Evolutionary conservation across 2,329 filamentous ascomycete species (phyloP), one percentile per base, ranked within the genome.

Genomic region (Arachnopeziza araneosa): DNA sequence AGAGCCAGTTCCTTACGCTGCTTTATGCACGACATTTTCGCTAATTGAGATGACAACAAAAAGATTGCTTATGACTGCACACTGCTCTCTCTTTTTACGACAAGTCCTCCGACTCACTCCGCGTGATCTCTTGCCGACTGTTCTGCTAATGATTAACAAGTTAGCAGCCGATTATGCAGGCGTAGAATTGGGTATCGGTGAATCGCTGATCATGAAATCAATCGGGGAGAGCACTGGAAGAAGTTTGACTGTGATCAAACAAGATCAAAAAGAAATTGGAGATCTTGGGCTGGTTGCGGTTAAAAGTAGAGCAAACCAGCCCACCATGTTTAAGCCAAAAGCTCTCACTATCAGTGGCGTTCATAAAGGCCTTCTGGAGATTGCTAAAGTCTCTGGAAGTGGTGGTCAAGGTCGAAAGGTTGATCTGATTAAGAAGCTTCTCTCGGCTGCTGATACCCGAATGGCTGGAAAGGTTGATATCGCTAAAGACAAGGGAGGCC

Each of bases 321-420:
- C 91, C 12, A 98, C 95, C 23, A 97, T 99, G 92, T 97, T 98
- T 80, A 96, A 96, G 74, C 95, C 93, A 1, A 97, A 96, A 75
- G 81, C 93, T 26, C 78, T 99, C 68, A 97, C 93, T 0, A 83
- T 99, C 1, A 84, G 83, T 60, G 91, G 89, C 26, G 93, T 99
- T 1, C 92, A 96, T 69, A 88, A 95, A 71, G 90, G 91, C 1
- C 75, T 99, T 44, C 90, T 98, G 80, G 84, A 82, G 36, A 96
- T 99, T 71, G 95, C 95, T 7, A 96, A 90, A 21, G 83, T 91
- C 17, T 83, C 90, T 66, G 95, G 95, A 10, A 89, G 90, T 70
- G 93, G 93, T 51, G 88, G 93, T 0, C 95, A 98, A 72, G 87
- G 88, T 17, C 86, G 90, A 62, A 99, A 99, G 75, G 90, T 99